phyloP scores from a whole-genome alignment of 1,284 basidiomycete genomes.

The Cutaneotrichosporon sp. region DNA sequence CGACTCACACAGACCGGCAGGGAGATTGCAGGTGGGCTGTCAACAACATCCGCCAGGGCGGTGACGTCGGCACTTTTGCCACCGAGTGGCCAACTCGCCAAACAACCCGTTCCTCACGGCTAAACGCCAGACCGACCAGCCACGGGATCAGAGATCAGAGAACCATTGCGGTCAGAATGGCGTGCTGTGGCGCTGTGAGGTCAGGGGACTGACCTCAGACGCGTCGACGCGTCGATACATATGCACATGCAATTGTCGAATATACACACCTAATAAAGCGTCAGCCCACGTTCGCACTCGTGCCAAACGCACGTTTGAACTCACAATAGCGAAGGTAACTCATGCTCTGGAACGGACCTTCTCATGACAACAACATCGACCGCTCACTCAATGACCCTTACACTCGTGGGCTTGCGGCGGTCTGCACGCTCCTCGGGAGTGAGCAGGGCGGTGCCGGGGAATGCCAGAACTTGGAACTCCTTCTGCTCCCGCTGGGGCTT shows the following conservation, averaged over 20 bases:
- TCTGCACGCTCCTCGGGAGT: background rate
- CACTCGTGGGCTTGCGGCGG: conserved; percentile 15
- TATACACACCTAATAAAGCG: background rate
- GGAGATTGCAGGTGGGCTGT: too few species aligned
- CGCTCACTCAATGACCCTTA: background rate
- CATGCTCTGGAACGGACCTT: background rate
- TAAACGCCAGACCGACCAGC: background rate
- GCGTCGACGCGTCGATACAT: too few species aligned
- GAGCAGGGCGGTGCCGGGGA: conserved; percentile 7
- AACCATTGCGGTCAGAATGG: too few species aligned
- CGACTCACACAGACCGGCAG: background rate
- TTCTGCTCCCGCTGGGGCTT: conserved; percentile 48
- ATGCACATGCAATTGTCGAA: background rate
- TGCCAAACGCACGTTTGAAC: background rate
- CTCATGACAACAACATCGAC: background rate
- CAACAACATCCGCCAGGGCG: too few species aligned
- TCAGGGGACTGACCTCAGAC: too few species aligned
- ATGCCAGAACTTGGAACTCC: conserved; percentile 51
- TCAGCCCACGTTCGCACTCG: background rate
- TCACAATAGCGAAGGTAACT: background rate
- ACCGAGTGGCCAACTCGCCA: conserved; percentile 1
- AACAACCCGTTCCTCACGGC: background rate
- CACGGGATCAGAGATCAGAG: too few species aligned
- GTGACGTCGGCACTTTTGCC: background rate
- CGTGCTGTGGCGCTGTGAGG: too few species aligned